A percentile compares a stretch with the other conserved stretches of the same genome.
phyloP scores from a whole-genome alignment of 805 yeast species.

The Candida endomychidarum region DNA sequence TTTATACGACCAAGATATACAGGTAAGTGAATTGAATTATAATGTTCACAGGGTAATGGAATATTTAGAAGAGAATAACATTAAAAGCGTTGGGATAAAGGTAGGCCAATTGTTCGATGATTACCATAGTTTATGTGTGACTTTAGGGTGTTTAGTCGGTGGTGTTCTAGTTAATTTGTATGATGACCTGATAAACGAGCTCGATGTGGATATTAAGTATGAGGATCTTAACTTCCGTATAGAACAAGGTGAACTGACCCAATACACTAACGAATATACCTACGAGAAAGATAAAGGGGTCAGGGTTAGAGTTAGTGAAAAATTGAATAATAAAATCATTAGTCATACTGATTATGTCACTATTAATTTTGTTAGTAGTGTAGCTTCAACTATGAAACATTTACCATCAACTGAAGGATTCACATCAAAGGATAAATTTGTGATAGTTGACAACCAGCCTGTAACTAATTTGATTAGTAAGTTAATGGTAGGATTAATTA shows the following conservation, averaged over 20 bases:
- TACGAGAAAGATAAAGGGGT: slow-evolving; percentile 38
- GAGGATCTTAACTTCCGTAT: not conserved
- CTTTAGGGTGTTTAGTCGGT: slow-evolving; percentile 46
- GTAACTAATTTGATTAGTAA: slow-evolving; percentile 35
- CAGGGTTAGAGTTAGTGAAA: slow-evolving; percentile 26
- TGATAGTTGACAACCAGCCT: slow-evolving; percentile 21
- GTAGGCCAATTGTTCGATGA: slow-evolving; percentile 21
- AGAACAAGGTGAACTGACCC: slow-evolving; percentile 1
- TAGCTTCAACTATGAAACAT: slow-evolving; percentile 51
- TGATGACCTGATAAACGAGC: slow-evolving; percentile 17
- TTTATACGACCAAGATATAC: slow-evolving; percentile 13
- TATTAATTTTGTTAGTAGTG: slow-evolving; percentile 50
- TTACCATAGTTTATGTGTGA: slow-evolving; percentile 35
- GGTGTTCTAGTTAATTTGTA: slow-evolving; percentile 43
- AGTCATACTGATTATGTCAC: slow-evolving; percentile 42
- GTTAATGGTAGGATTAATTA: slow-evolving; percentile 38
- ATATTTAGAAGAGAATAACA: slow-evolving; percentile 17
- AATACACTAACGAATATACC: slow-evolving; percentile 31
- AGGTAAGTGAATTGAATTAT: slow-evolving; percentile 26
- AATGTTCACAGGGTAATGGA: slow-evolving; percentile 23
- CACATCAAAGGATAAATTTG: slow-evolving; percentile 21
- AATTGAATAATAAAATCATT: slow-evolving; percentile 13
- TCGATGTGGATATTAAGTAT: slow-evolving; percentile 10
- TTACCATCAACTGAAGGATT: slow-evolving; percentile 28
- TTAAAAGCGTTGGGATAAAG: slow-evolving; percentile 26